Conservation (phyloP, 192 early-diverging fungal species). For the Glomus cerebriforme region DNA sequence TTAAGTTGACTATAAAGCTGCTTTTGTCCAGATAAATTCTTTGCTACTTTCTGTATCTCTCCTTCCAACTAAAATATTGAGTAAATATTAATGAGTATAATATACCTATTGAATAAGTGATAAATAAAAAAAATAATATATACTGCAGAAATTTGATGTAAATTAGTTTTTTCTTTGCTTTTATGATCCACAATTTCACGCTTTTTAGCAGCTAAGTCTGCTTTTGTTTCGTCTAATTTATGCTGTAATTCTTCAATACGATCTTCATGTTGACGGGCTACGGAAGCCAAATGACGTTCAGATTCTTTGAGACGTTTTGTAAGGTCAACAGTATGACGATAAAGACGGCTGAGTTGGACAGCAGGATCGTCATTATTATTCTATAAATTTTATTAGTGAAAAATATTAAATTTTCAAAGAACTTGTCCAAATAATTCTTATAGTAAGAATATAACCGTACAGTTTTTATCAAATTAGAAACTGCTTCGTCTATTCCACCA, state of each 20-base stretch:
- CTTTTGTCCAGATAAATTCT: constrained; percentile 42
- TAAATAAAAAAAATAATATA: not conserved
- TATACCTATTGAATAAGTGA: not conserved
- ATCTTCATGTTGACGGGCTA: constrained; percentile 49
- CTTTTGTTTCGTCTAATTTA: constrained; percentile 46
- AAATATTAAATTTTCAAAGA: not conserved
- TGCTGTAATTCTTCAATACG: constrained; percentile 44
- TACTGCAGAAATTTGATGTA: constrained; percentile 47
- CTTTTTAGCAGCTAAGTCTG: constrained; percentile 39
- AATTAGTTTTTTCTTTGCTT: constrained; percentile 45
- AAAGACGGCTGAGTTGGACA: constrained; percentile 36
- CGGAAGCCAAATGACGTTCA: constrained; percentile 43
- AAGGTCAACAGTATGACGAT: constrained; percentile 41
- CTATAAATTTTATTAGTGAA: not conserved
- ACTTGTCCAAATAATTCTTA: not conserved
- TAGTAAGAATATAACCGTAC: not conserved
- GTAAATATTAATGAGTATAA: not conserved
- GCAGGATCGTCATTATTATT: constrained; percentile 32
- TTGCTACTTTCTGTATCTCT: constrained; percentile 41
- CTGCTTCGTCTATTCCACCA: not conserved
- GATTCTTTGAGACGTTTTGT: constrained; percentile 47
- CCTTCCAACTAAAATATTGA: constrained; percentile 38
- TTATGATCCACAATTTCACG: constrained; percentile 47
- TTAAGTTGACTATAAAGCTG: constrained; percentile 46
- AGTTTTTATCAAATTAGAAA: not conserved